phyloP scores from a whole-genome alignment of 768 basidiomycete species.

The Boletus sp. region DNA sequence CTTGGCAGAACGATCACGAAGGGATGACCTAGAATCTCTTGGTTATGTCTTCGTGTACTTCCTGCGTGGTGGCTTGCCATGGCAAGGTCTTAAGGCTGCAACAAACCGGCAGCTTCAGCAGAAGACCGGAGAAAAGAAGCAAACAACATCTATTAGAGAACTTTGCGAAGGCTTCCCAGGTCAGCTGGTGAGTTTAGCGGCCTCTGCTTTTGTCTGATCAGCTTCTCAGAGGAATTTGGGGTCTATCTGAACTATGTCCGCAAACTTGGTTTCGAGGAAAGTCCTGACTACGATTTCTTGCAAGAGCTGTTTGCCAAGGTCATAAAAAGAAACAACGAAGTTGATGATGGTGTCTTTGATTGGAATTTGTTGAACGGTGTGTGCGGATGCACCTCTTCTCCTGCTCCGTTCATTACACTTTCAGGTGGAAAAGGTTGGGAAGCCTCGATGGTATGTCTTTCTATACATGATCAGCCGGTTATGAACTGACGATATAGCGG shows the following conservation, averaged over 20 bases:
- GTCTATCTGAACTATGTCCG: constrained; percentile 99
- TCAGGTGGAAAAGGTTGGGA: constrained; percentile 95
- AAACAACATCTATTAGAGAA: constrained; percentile 96
- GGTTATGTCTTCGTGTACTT: constrained; percentile 99
- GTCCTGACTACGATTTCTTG: constrained; percentile 98
- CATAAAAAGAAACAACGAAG: constrained; percentile 85
- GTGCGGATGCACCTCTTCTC: constrained; percentile 11
- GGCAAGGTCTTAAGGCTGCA: constrained; percentile 99
- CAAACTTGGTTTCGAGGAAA: constrained; percentile 98
- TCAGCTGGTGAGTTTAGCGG: constrained; percentile 33
- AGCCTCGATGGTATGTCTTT: constrained; percentile 60
- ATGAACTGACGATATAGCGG: constrained; percentile 9
- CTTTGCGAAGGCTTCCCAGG: constrained; percentile 95
- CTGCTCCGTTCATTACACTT: constrained; percentile 4
- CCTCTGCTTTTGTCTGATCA: constrained; percentile 8
- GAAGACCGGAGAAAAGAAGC: constrained; percentile 99
- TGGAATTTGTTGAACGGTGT: constrained; percentile 91
- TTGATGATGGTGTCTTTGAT: constrained; percentile 93
- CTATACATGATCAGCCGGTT: not conserved
- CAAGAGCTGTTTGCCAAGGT: constrained; percentile 94
- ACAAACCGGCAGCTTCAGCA: constrained; percentile 99
- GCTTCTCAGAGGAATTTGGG: constrained; percentile 83
- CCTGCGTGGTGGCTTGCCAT: constrained; percentile 91
- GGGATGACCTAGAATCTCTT: constrained; percentile 98
- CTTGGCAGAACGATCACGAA: constrained; percentile 75